These are phyloP conservation scores for Obba rivulosa DNA, from an alignment of 768 basidiomycete genomes.

Conservation along the genomic window DNA sequence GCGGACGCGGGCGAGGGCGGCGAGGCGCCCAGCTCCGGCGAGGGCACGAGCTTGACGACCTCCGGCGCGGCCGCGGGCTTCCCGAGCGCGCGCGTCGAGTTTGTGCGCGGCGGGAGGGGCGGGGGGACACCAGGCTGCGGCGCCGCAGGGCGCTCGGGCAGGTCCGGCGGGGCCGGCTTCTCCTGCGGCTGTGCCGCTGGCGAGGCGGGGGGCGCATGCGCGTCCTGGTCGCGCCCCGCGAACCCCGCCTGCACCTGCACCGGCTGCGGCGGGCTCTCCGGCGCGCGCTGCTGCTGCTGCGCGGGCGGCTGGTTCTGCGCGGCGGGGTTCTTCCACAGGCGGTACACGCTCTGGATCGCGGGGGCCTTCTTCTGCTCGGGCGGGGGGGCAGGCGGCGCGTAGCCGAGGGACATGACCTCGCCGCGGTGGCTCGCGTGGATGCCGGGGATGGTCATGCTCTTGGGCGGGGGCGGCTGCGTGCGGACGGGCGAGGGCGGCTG, in stretches of 20 bases:
- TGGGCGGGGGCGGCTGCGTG: conserved; percentile 67
- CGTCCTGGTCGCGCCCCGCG: conserved; percentile 18
- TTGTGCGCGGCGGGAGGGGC: conserved; percentile 43
- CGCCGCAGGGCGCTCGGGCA: not conserved
- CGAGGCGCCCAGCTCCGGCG: conserved; percentile 8
- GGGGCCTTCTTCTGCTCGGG: conserved; percentile 39
- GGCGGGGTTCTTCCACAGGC: conserved; percentile 63
- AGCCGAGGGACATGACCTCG: conserved; percentile 82
- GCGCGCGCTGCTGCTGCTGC: conserved; percentile 2
- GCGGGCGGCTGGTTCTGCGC: conserved; percentile 2
- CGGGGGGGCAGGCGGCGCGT: conserved; percentile 46
- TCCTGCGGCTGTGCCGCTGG: not conserved
- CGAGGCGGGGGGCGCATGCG: not conserved
- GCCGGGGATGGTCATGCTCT: conserved; percentile 82
- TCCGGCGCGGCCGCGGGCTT: conserved; percentile 18
- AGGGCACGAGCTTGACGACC: not conserved
- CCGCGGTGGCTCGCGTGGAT: conserved; percentile 84
- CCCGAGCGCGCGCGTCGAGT: conserved; percentile 25
- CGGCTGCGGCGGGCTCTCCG: conserved; percentile 8
- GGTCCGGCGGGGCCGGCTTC: not conserved
- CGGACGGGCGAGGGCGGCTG: conserved; percentile 49
- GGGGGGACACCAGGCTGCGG: conserved; percentile 24
- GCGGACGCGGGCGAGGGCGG: conserved; percentile 42
- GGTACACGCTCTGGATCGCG: conserved; percentile 64
- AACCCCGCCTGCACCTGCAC: conserved; percentile 11